Evolutionary conservation across 257 asterid genomes (phyloP).

Genomic region (Rhazya stricta): DNA sequence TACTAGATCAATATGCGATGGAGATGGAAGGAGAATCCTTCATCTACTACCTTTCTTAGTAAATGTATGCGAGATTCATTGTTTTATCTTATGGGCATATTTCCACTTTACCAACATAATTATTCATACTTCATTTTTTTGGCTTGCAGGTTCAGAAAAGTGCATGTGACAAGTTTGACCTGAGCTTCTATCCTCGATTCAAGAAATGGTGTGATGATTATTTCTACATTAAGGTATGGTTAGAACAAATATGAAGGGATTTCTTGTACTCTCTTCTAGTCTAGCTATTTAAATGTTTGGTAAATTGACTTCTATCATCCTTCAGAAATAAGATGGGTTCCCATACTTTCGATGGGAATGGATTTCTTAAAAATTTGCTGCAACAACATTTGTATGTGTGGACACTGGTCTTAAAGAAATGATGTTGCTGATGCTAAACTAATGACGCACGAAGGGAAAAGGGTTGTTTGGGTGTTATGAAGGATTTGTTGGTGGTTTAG

Average conservation of each 20-base stretch:
- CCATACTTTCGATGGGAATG: neutral
- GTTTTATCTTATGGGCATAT: neutral
- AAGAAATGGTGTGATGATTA: conserved; percentile 99
- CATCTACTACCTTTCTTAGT: neutral
- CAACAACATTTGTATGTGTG: neutral
- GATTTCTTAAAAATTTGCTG: neutral
- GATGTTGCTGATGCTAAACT: no score
- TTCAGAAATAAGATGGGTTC: neutral
- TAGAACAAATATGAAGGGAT: neutral
- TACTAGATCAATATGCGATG: neutral
- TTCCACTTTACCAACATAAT: neutral
- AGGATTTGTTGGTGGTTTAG: no score
- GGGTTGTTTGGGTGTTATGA: no score
- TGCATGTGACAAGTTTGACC: conserved; percentile 85
- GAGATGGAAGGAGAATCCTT: neutral
- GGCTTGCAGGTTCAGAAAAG: conserved; percentile 82
- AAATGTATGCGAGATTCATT: neutral
- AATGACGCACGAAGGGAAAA: no score
- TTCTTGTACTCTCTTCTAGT: neutral
- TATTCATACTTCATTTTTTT: conserved; percentile 15
- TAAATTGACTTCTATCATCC: neutral
- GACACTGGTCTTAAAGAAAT: neutral
- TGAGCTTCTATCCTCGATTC: conserved; percentile 87
- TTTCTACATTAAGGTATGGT: conserved; percentile 75
- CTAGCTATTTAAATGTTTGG: neutral